Evolutionary conservation across 2,329 filamentous ascomycete species (phyloP), one percentile per base, ranked within the genome.

Genomic region (Ophiostoma fasciatum): DNA sequence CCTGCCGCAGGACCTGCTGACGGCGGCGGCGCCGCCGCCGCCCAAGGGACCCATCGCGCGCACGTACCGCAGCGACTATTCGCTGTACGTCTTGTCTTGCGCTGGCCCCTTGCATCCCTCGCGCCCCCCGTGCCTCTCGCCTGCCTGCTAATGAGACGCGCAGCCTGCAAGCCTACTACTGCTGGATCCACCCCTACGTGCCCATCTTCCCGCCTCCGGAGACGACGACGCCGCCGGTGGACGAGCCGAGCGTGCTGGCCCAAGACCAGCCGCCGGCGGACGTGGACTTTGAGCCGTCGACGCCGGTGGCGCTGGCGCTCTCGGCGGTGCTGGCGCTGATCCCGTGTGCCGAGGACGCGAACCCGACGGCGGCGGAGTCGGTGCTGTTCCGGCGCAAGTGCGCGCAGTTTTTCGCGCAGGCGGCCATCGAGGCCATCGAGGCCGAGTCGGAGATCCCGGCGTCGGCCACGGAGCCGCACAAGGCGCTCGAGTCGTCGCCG

Each of bases 171-270:
- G 64, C 62, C 4, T 68, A 68, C 46, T 68, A 68, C 41, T 56
- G 62, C 37, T 68, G 60, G 55, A 62, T 68, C 37, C 64, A 68
- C 40, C 58, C 62, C 1, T 68, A 58, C 39, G 60, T 68, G 14
- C 64, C 64, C 4, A 63, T 68, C 25, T 47, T 68, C 3, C 64
- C 64, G 11, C 52, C 64, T 3, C 62, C 63, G 6, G 49, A 50
- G 15, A 41, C 41, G 20, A 41, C 47, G 20, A 41, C 47, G 20
- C 49, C 57, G 11, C 42, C 40, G 6, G 25, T 51, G 22, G 59
- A 56, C 39, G 50, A 57, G 35, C 48, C 55, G 5, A 40, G 52
- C 1, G 46, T 54, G 5, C 44, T 57, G 6, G 44, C 55, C 11
- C 58, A 62, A 38, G 54, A 49, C 32, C 49, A 59, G 35, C 52